Base-by-base conservation (phyloP, 2,329 filamentous ascomycete species). In the Keithomyces neogunnii region DNA sequence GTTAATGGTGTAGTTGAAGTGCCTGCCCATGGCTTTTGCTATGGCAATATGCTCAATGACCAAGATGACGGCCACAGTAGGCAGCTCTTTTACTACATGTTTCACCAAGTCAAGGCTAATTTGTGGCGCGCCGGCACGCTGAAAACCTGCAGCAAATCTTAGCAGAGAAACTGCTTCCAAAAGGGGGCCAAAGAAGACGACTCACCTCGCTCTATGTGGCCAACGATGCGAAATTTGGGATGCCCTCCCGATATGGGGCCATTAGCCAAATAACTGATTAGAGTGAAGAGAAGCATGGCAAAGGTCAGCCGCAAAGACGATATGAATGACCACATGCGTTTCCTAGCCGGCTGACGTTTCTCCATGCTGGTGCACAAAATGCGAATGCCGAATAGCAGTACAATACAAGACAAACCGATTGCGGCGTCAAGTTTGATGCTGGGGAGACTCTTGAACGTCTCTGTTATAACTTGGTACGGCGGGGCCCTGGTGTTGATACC, bases 21-120 rank as follows among this genome's bases (percentile, higher is more conserved):
- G 76, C 52, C 88, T 77, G 5, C 87, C 88, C 61, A 91, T 91
- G 0, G 87, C 89, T 65, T 92, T 92, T 5, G 86, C 84, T 54
- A 92, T 91, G 42, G 88, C 86, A 57, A 91, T 90, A 62, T 92
- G 88, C 67, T 91, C 88, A 50, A 92, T 88, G 26, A 91, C 76
- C 19, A 91, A 70, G 19, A 92, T 87, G 54, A 92, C 88, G 47
- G 88, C 79, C 0, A 85, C 80, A 19, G 84, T 83, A 0, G 88
- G 88, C 5, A 91, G 69, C 53, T 90, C 73, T 30, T 73, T 73
- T 2, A 78, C 69, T 56, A 88, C 80, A 0, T 74, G 64, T 1
- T 66, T 69, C 57, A 89, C 71, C 44, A 89, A 73, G 0, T 73
- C 65, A 0, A 63, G 63, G 53, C 80, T 76, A 45, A 88, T 69